phyloP scores from a whole-genome alignment of 192 early-diverging fungal genomes.

The Coemansia sp. region DNA sequence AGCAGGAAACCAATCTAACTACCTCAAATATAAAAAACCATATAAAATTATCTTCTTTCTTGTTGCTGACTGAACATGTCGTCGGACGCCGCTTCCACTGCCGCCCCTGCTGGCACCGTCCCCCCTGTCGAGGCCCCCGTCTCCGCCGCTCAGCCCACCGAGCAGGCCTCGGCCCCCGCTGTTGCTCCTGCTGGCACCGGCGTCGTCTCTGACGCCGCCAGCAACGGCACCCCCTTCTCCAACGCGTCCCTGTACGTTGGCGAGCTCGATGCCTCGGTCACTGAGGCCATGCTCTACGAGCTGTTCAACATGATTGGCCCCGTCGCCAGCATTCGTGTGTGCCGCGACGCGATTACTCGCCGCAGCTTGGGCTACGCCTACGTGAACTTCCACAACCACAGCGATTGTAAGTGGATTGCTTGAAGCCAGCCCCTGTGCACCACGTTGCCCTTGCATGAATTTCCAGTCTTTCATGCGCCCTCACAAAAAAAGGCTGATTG shows the following conservation, averaged over 20 bases:
- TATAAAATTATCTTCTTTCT: conserved; percentile 23
- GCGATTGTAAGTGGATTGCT: conserved; percentile 62
- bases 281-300: conserved; percentile 96
- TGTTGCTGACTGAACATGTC: conserved; percentile 28
- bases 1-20: conserved; percentile 41
- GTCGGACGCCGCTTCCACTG: conserved; percentile 30
- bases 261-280: conserved; percentile 93
- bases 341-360: conserved; percentile 95
- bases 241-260: conserved; percentile 91
- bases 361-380: conserved; percentile 96
- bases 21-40: conserved; percentile 30
- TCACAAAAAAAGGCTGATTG: too few species aligned
- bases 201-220: background rate
- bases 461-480: background rate
- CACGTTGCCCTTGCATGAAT: conserved; percentile 7
- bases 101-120: conserved; percentile 34
- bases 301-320: conserved; percentile 94
- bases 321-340: conserved; percentile 95
- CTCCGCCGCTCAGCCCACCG: conserved; percentile 1
- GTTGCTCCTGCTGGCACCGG: conserved; percentile 6
- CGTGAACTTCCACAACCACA: conserved; percentile 93
- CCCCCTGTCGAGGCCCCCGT: conserved; percentile 44
- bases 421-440: too few species aligned
- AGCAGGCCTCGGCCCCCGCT: conserved; percentile 2
- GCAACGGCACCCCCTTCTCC: conserved; percentile 44